These are phyloP conservation scores for Aspergillaceae sp. DNA, from an alignment of 2,329 filamentous ascomycete species.

Conservation along the genomic window DNA sequence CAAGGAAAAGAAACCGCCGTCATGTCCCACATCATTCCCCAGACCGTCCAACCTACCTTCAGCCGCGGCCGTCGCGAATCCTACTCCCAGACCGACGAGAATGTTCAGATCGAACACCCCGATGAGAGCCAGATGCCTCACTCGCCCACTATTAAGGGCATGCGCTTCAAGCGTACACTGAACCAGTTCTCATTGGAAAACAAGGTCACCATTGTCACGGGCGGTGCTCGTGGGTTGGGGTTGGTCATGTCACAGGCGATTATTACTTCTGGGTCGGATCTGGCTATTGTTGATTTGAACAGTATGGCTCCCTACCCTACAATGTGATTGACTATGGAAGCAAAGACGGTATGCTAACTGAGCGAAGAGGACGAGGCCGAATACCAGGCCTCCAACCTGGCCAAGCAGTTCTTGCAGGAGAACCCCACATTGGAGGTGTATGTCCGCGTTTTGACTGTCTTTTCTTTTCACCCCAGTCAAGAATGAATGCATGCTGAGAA, in stretches of 20 bases:
- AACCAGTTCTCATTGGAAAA: slow-evolving; percentile 79
- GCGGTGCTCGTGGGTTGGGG: slow-evolving; percentile 79
- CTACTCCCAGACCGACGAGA: slow-evolving; percentile 65
- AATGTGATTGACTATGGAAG: too few relatives aligned
- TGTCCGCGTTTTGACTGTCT: slow-evolving; percentile 9
- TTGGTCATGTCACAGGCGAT: slow-evolving; percentile 89
- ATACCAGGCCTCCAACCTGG: slow-evolving; percentile 63
- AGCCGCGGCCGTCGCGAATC: background rate
- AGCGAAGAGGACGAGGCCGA: slow-evolving; percentile 68
- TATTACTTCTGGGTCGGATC: slow-evolving; percentile 75
- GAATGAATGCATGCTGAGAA: background rate
- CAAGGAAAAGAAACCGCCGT: background rate
- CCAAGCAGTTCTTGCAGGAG: slow-evolving; percentile 67
- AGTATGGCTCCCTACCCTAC: slow-evolving; percentile 44
- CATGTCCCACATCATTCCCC: background rate
- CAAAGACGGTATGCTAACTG: slow-evolving; percentile 2
- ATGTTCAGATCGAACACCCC: slow-evolving; percentile 70
- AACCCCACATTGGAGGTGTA: slow-evolving; percentile 67
- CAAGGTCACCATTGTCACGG: slow-evolving; percentile 76
- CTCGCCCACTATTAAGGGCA: slow-evolving; percentile 60
- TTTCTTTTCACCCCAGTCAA: background rate
- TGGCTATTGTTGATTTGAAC: slow-evolving; percentile 91
- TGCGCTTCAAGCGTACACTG: slow-evolving; percentile 59
- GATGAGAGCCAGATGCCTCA: slow-evolving; percentile 63
- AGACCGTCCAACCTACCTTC: background rate